Evolutionary conservation across 306 rosid genomes (phyloP), one percentile per base, ranked within the genome.

Genomic region (Pyrus communis): DNA sequence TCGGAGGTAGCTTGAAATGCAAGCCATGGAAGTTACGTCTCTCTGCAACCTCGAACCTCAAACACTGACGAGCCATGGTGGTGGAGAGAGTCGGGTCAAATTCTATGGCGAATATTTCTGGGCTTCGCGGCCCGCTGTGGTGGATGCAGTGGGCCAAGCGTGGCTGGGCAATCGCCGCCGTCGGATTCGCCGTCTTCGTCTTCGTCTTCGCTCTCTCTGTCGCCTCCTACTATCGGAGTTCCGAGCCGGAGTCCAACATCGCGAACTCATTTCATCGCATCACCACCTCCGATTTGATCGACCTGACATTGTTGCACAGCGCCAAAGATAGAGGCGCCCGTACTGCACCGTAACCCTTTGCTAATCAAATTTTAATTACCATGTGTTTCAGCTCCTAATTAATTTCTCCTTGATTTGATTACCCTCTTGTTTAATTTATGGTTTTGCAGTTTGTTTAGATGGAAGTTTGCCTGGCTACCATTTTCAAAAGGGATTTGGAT

Each of bases 391-490:
- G 12, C 27, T 38, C 52, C 35, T 11, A 4, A 35, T n/a, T 15
- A 40, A 27, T 78, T 62, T 61, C 66, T 25, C 49, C 45, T 40
- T 40, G 45, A 40, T 40, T 40, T 40, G 45, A 40, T 40, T 40
- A 40, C 0, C 9, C 1, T 40, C 21, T 11, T 3, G 9, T 22
- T 42, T 15, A 4, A 19, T 64, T 70, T 62, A 4, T 35, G 42
- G 21, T 25, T 71, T 78, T 77, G 84, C 89, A 94, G 97, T 90
- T 79, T 94, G 98, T 75, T 87, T 94, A 77, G 98, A 91, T 78
- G 98, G 98, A 52, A 87, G 89, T 79, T 45, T 77, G 33, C 97
- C 97, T 0, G 98, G 91, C 4, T 94, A 94, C 82, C 98, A 94
- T 85, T 90, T 91, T 45, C 91, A 75, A 73, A 84, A 75, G 86